phyloP scores from a whole-genome alignment of 345 rosid genomes.

The Cardamine occulta region DNA sequence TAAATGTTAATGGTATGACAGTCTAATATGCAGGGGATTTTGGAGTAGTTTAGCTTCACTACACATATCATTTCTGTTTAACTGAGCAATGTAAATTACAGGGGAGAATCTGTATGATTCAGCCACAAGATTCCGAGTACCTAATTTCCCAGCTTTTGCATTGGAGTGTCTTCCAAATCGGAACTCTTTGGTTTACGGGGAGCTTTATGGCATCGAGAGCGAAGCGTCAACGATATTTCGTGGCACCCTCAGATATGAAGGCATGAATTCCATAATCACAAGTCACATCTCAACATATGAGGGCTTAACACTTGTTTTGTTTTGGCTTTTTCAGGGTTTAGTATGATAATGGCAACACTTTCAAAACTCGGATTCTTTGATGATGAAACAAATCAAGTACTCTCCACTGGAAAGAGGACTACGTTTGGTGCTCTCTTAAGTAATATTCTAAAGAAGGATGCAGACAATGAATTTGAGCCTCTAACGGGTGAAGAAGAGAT shows the following conservation, averaged over 20 bases:
- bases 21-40: not conserved
- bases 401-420: conserved; percentile 46
- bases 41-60: not conserved
- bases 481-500: conserved; percentile 60
- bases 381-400: conserved; percentile 54
- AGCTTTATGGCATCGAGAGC: conserved; percentile 67
- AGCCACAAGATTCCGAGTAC: conserved; percentile 58
- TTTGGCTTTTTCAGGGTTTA: conserved; percentile 58
- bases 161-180: conserved; percentile 92
- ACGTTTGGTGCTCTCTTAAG: conserved; percentile 62
- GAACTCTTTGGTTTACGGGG: conserved; percentile 78
- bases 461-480: conserved; percentile 39
- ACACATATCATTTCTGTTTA: not conserved
- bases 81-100: conserved; percentile 41
- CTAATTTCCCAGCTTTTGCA: conserved; percentile 94
- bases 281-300: not conserved
- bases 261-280: conserved; percentile 31
- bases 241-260: conserved; percentile 96
- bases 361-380: conserved; percentile 74
- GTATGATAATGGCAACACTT: conserved; percentile 74
- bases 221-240: conserved; percentile 91
- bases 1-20: conserved; percentile 69
- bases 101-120: conserved; percentile 82
- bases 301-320: conserved; percentile 11
- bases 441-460: conserved; percentile 50